Percentiles rank a stretch among this genome's conserved stretches.
phyloP scores from a whole-genome alignment of 306 rosid genomes.

The Glycine latifolia region DNA sequence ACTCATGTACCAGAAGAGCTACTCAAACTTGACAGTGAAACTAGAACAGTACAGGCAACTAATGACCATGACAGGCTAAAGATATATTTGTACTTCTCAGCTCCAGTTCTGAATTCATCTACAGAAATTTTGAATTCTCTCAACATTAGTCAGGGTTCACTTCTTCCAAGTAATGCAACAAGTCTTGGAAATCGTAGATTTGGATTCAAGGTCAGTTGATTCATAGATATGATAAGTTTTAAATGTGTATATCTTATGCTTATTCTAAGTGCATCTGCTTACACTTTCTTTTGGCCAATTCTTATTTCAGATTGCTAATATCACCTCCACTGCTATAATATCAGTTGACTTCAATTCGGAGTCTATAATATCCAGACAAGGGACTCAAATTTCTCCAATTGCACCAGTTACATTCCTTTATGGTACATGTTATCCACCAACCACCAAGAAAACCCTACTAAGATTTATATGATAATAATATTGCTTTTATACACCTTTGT shows the following conservation, averaged over 20 bases:
- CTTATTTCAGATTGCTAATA: constrained; percentile 66
- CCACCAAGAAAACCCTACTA: constrained; percentile 19
- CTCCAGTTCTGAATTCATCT: constrained; percentile 81
- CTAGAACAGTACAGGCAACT: constrained; percentile 85
- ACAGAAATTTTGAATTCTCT: constrained; percentile 67
- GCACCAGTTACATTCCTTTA: constrained; percentile 79
- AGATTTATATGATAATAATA: constrained; percentile 10
- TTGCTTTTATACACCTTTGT: not conserved
- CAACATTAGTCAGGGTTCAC: constrained; percentile 65
- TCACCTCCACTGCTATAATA: constrained; percentile 65
- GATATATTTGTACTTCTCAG: constrained; percentile 78
- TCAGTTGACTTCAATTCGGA: constrained; percentile 66
- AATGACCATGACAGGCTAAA: constrained; percentile 63
- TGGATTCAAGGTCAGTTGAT: constrained; percentile 76
- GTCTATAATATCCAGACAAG: constrained; percentile 74
- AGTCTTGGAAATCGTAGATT: constrained; percentile 71
- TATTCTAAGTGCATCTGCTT: constrained; percentile 39
- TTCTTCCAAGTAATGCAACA: constrained; percentile 58
- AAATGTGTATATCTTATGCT: not conserved
- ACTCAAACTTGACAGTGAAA: constrained; percentile 69
- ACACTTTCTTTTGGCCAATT: constrained; percentile 41
- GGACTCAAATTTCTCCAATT: constrained; percentile 77
- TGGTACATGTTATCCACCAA: constrained; percentile 58
- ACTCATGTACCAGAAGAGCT: constrained; percentile 72
- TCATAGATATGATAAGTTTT: constrained; percentile 35